Percentiles rank a stretch among this genome's conserved stretches.
Evolutionary conservation across 176 grass and related monocot species (phyloP).

Genomic region (Musa itinerans): DNA sequence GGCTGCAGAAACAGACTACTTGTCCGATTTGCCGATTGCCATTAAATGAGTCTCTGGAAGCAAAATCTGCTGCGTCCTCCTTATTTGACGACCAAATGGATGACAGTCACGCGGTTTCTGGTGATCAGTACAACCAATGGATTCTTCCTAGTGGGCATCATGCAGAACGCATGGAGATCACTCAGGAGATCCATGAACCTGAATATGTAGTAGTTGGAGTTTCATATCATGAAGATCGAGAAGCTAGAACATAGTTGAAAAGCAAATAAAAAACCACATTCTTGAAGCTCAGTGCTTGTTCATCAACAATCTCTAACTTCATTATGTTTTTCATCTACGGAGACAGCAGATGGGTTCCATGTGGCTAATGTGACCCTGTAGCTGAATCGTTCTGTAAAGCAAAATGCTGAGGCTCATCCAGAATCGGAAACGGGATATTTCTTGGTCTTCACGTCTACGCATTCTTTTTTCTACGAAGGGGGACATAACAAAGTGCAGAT

Average conservation of each 20-base stretch:
- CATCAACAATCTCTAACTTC: neutral
- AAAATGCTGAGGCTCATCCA: neutral
- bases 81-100: slow-evolving; percentile 14
- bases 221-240: slow-evolving; percentile 11
- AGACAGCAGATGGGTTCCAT: neutral
- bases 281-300: neutral
- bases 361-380: neutral
- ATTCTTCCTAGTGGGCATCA: too few species aligned
- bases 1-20: slow-evolving; percentile 75
- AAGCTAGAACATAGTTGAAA: neutral
- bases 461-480: too few species aligned
- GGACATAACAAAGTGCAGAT: too few species aligned
- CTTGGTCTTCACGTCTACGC: too few species aligned
- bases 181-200: slow-evolving; percentile 33
- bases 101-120: slow-evolving; percentile 22
- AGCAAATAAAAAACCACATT: neutral
- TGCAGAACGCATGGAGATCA: slow-evolving; percentile 33
- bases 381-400: neutral
- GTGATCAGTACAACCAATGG: too few species aligned
- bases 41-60: slow-evolving; percentile 37
- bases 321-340: too few species aligned
- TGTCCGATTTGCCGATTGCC: slow-evolving; percentile 85
- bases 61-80: slow-evolving; percentile 37
- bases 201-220: slow-evolving; percentile 41
- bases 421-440: too few species aligned